These are phyloP conservation scores for Croton laevigatus DNA, from an alignment of 441 rosid genomes.

Conservation along the genomic window DNA sequence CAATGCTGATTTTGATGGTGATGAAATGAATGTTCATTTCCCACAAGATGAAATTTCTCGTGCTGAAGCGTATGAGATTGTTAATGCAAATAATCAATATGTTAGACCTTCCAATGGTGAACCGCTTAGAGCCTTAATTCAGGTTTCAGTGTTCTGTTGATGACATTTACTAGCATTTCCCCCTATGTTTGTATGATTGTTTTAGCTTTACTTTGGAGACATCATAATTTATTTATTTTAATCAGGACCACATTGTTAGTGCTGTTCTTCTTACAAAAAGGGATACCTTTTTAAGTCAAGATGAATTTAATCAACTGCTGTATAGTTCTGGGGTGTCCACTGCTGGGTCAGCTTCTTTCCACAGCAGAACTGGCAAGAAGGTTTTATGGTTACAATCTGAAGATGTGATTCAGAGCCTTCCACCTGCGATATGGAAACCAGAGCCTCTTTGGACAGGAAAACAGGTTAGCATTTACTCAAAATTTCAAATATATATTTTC, in stretches of 20 bases:
- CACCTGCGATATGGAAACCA: constrained; percentile 88
- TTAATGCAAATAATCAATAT: constrained; percentile 97
- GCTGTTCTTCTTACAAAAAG: constrained; percentile 84
- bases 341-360: constrained; percentile 42
- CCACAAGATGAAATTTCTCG: constrained; percentile 99
- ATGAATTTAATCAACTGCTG: constrained; percentile 80
- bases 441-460: constrained; percentile 97
- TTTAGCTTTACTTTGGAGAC: constrained; percentile 6
- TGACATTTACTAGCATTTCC: background rate
- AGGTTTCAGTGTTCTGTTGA: constrained; percentile 46
- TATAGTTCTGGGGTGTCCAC: constrained; percentile 75
- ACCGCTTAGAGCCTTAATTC: constrained; percentile 91
- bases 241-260: constrained; percentile 93
- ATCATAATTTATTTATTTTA: constrained; percentile 10
- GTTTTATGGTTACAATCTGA: constrained; percentile 49
- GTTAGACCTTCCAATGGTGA: constrained; percentile 94
- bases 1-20: constrained; percentile 99
- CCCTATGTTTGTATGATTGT: constrained; percentile 16
- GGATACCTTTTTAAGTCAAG: constrained; percentile 79
- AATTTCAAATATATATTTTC: background rate
- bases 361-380: constrained; percentile 65
- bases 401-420: constrained; percentile 44
- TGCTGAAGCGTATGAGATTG: constrained; percentile 98
- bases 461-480: constrained; percentile 55
- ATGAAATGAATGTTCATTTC: constrained; percentile 99